These are phyloP conservation scores for Letharia lupina DNA, from an alignment of 495 filamentous ascomycete genomes.

Conservation along the genomic window DNA sequence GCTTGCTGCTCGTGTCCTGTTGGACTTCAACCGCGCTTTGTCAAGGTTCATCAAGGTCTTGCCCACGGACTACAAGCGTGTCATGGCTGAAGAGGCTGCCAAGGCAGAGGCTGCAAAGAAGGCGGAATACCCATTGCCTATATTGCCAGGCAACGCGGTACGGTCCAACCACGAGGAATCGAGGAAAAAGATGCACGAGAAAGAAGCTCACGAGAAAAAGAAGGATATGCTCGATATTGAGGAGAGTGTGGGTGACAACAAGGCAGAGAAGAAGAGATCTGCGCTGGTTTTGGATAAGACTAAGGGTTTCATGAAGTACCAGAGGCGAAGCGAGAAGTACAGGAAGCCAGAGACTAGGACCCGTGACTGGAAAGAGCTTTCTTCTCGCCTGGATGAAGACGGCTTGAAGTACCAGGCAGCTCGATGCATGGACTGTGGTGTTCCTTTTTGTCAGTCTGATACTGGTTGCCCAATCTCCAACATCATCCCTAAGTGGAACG, in stretches of 20 bases:
- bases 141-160: conserved; percentile 45
- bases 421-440: conserved; percentile 99
- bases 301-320: conserved; percentile 97
- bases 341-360: conserved; percentile 76
- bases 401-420: conserved; percentile 98
- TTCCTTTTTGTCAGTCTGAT: conserved; percentile 98
- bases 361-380: conserved; percentile 93
- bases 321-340: conserved; percentile 90
- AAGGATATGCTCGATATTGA: conserved; percentile 88
- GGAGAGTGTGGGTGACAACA: conserved; percentile 78
- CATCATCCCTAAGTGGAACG: conserved; percentile 99
- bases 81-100: conserved; percentile 74
- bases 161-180: conserved; percentile 43
- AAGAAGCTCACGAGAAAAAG: conserved; percentile 56
- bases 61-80: conserved; percentile 95
- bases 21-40: conserved; percentile 95
- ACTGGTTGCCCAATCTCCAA: conserved; percentile 97
- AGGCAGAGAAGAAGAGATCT: conserved; percentile 87
- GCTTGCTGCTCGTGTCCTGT: conserved; percentile 84
- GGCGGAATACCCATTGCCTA: conserved; percentile 74
- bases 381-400: conserved; percentile 81
- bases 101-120: conserved; percentile 81
- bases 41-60: conserved; percentile 90
- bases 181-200: conserved; percentile 52
- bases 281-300: conserved; percentile 97